phyloP scores from a whole-genome alignment of 139 green algal genomes.

The Mychonastes homosphaera region DNA sequence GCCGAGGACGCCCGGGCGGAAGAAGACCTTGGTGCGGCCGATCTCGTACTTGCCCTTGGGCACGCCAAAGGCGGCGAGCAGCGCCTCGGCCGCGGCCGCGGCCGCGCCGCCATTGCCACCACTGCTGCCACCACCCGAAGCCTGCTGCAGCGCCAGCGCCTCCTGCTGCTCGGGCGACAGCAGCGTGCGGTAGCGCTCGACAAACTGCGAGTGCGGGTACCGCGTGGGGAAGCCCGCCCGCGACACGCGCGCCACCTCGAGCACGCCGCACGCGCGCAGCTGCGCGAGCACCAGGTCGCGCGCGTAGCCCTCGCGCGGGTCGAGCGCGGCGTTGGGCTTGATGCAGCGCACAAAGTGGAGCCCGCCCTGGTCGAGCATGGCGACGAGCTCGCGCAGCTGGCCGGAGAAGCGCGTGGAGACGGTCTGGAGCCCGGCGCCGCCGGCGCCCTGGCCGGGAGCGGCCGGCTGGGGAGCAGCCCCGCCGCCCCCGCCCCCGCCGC shows the following conservation, averaged over 20 bases:
- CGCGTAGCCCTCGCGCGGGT: slow-evolving; percentile 59
- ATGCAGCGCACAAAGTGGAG: slow-evolving; percentile 97
- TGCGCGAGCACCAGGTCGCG: slow-evolving; percentile 72
- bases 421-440: slow-evolving; percentile 23
- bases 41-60: slow-evolving; percentile 39
- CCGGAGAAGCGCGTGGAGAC: slow-evolving; percentile 57
- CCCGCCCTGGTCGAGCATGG: slow-evolving; percentile 57
- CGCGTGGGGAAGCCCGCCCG: slow-evolving; percentile 85
- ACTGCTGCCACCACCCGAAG: slow-evolving; percentile 3
- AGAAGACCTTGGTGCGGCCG: slow-evolving; percentile 76
- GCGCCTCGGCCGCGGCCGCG: slow-evolving; percentile 24
- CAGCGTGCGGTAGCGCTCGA: slow-evolving; percentile 69
- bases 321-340: slow-evolving; percentile 78
- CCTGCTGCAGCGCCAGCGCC: slow-evolving; percentile 1
- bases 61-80: slow-evolving; percentile 60
- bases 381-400: slow-evolving; percentile 68
- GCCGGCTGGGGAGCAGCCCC: slow-evolving; percentile 29
- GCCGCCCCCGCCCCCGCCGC: slow-evolving; percentile 50
- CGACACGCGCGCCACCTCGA: slow-evolving; percentile 87
- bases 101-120: neutral
- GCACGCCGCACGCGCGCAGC: slow-evolving; percentile 90
- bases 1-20: slow-evolving; percentile 64
- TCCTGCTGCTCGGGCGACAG: slow-evolving; percentile 31
- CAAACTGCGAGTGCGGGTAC: slow-evolving; percentile 70
- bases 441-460: too few relatives aligned